Evolutionary conservation across 352 stramenopile genomes (phyloP), one percentile per base, ranked within the genome.

Genomic region (Phytophthora crassamura): DNA sequence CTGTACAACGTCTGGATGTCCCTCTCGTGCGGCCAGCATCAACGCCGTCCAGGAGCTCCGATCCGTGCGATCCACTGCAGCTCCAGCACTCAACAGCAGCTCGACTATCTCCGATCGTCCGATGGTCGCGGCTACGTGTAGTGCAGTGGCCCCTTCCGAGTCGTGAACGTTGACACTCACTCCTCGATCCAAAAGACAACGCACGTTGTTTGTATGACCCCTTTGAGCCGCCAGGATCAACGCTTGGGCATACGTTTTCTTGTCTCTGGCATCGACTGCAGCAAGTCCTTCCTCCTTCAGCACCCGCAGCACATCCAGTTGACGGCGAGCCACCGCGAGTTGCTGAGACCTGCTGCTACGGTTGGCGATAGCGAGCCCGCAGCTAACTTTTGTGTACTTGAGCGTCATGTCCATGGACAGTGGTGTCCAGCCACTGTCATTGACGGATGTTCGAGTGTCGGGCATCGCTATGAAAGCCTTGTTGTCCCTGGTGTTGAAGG

Each of bases 261-360:
- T 32, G 18, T 64, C 39, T 2, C 50, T 45, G 12, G 61, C 54
- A 49, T 75, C 55, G 1, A 52, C 20, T 14, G 28, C 40, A 11
- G n/a, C 22, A 42, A 71, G 22, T 18, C 62, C 62, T 66, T 75
- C 67, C 12, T 75, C 67, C 16, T 67, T 67, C 22, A 75, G 43
- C 16, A 75, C 55, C 22, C 61, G 67, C 3, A 75, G 48, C 9
- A 75, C 43, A 28, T 75, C 67, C 43, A 42, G 43, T 33, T 71
- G 67, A 40, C 18, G 52, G 3, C 67, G 57, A 41, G 51, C 67
- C 38, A 64, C 33, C 4, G 54, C 60, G 11, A 74, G 54, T 41
- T 67, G 52, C 16, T 59, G 60, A 11, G 50, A 48, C 7, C 28
- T n/a, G 35, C 22, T 60, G 14, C 40, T 40, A 12, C 35, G 46